Base-by-base conservation (phyloP, 2,329 filamentous ascomycete genomes). In the Penicillium sp. region DNA sequence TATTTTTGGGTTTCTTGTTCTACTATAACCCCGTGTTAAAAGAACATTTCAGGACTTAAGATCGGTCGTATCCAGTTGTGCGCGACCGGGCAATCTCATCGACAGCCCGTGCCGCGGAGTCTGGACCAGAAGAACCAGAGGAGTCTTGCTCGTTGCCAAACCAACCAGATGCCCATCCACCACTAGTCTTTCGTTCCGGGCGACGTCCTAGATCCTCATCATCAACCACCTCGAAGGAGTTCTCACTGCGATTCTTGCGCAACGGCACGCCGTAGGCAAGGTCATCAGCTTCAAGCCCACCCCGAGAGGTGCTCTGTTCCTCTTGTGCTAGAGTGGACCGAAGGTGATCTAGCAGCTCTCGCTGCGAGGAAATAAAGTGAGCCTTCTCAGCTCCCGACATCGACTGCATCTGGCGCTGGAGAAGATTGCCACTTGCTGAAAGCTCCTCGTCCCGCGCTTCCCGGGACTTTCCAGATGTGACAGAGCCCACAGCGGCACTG, bases 221-320 rank as follows among this genome's bases (percentile, higher is more conserved):
- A 59, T 94, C 89, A 63, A 95, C 90, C 71, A 90, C 89, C 68
- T 96, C 91, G 68, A 97, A 97, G 65, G 96, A 93, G 19, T 84
- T 84, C 70, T 96, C 91, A 71, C 90, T 95, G 61, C 86, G 86
- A 68, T 89, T 93, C 77, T 93, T 93, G 65, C 84, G 88, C 66
- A 96, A 58, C 26, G 67, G 61, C 19, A 70, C 58, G 7, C 75
- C 75, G 51, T 77, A 78, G 26, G 75, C 75, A 14, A 78, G 68
- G 42, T 73, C 73, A 14, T 74, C 72, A 42, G 55, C 67, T 30
- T 64, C 68, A 37, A 50, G 53, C 12, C 66, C 66, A 16, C 62
- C 69, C 1, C 65, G 71, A 41, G 68, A 76, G 25, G 90, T 76
- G 58, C 83, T 83, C 52, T 81, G 82, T 33, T 90, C 90, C 75